phyloP scores from a whole-genome alignment of 345 rosid species.

The Firmiana major region DNA sequence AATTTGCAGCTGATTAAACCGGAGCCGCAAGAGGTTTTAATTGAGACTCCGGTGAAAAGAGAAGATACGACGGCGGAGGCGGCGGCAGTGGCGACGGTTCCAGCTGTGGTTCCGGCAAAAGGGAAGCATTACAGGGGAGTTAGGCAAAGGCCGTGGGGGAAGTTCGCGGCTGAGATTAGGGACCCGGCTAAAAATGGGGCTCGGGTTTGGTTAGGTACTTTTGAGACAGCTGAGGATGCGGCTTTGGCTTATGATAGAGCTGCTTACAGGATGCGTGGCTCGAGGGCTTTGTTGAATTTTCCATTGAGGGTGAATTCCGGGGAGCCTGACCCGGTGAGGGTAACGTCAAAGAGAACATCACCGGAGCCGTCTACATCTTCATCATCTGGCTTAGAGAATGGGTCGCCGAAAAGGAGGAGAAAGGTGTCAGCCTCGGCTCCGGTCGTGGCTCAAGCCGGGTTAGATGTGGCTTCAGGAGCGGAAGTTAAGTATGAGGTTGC shows the following conservation, averaged over 20 bases:
- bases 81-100: constrained; percentile 17
- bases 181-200: constrained; percentile 99
- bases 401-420: constrained; percentile 59
- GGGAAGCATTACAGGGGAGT: constrained; percentile 95
- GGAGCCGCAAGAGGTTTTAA: constrained; percentile 35
- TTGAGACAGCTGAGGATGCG: constrained; percentile 96
- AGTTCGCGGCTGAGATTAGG: constrained; percentile 95
- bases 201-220: constrained; percentile 97
- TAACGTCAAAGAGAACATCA: constrained; percentile 71
- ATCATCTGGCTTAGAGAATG: constrained; percentile 35
- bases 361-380: constrained; percentile 49
- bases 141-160: constrained; percentile 99
- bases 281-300: constrained; percentile 83
- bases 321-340: constrained; percentile 92
- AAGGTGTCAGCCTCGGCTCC: constrained; percentile 27
- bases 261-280: constrained; percentile 95
- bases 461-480: constrained; percentile 20
- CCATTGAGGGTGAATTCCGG: constrained; percentile 89
- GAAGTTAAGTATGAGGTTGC: constrained; percentile 37
- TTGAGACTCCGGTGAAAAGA: background rate
- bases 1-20: constrained; percentile 31
- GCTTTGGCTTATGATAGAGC: constrained; percentile 96
- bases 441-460: constrained; percentile 23
- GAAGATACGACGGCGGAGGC: constrained; percentile 1
- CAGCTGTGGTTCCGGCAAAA: constrained; percentile 36